Conservation (phyloP, 2,329 filamentous ascomycete genomes). For the Amphichorda felina region DNA sequence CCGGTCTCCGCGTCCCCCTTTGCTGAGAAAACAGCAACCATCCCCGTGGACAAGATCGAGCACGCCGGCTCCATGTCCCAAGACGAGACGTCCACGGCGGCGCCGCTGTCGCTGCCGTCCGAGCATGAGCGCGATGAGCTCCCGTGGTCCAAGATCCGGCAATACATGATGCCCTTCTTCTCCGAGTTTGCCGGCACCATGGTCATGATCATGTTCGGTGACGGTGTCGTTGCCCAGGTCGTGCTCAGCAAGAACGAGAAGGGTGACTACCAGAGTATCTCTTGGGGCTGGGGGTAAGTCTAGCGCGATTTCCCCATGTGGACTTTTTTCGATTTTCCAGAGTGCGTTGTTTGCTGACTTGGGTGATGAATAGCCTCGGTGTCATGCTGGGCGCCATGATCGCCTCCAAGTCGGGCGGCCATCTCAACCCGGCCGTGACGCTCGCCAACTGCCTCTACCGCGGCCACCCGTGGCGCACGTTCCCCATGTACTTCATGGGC, state of each 20-base stretch:
- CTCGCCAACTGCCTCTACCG: conserved; percentile 58
- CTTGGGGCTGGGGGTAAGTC: conserved; percentile 36
- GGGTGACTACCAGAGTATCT: conserved; percentile 36
- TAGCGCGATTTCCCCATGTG: not conserved
- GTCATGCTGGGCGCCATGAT: conserved; percentile 61
- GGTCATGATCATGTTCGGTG: conserved; percentile 56
- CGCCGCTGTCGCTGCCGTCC: conserved; percentile 6
- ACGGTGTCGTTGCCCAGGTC: conserved; percentile 61
- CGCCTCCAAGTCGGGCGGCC: conserved; percentile 52
- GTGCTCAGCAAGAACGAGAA: conserved; percentile 38
- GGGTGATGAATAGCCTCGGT: conserved; percentile 30
- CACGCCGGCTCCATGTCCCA: conserved; percentile 12
- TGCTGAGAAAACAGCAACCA: conserved; percentile 14
- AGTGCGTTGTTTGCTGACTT: not conserved
- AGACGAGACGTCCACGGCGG: conserved; percentile 2
- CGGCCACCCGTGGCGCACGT: conserved; percentile 55
- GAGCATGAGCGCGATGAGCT: conserved; percentile 14
- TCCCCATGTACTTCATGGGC: conserved; percentile 54
- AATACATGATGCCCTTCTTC: conserved; percentile 38
- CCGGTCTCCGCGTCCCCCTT: conserved; percentile 21
- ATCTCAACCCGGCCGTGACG: conserved; percentile 62
- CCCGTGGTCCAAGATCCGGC: conserved; percentile 40
- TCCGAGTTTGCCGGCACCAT: conserved; percentile 60
- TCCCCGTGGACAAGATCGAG: conserved; percentile 15
- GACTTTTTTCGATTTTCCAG: not conserved